Evolutionary conservation across 2,329 filamentous ascomycete species (phyloP).

Genomic region (Paecilomyces variotii): DNA sequence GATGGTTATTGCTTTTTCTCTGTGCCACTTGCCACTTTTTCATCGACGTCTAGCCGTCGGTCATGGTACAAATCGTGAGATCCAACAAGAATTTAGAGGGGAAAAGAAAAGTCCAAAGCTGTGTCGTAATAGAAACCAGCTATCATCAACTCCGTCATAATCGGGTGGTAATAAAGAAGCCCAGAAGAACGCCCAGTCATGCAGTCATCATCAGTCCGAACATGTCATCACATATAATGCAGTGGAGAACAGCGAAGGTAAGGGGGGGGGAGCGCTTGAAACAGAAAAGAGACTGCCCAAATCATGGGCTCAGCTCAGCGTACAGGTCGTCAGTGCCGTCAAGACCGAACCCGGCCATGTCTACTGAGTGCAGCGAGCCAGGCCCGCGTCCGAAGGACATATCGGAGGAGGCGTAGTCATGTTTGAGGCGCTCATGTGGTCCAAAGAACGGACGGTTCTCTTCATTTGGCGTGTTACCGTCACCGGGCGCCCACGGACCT

Average conservation of each 20-base stretch:
- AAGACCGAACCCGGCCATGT: slow-evolving; percentile 38
- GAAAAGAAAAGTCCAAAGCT: slow-evolving; percentile 31
- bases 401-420: slow-evolving; percentile 38
- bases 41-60: background rate
- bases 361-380: slow-evolving; percentile 36
- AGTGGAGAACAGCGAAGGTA: slow-evolving; percentile 19
- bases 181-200: slow-evolving; percentile 31
- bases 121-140: slow-evolving; percentile 24
- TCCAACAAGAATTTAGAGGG: background rate
- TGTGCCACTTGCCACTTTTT: background rate
- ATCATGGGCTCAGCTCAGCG: slow-evolving; percentile 30
- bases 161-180: slow-evolving; percentile 6
- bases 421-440: slow-evolving; percentile 34
- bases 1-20: background rate
- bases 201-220: slow-evolving; percentile 33
- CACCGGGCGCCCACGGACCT: slow-evolving; percentile 34
- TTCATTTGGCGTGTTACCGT: slow-evolving; percentile 35
- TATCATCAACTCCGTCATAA: slow-evolving; percentile 21
- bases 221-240: slow-evolving; percentile 33
- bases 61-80: background rate
- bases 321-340: slow-evolving; percentile 30
- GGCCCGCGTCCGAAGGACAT: slow-evolving; percentile 36
- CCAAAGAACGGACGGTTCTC: slow-evolving; percentile 37
- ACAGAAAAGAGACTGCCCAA: slow-evolving; percentile 3
- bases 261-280: slow-evolving; percentile 3